A percentile compares a stretch with the other conserved stretches of the same genome.
phyloP scores from a whole-genome alignment of 2,329 filamentous ascomycete species.

The Aspergillus viridinutans region DNA sequence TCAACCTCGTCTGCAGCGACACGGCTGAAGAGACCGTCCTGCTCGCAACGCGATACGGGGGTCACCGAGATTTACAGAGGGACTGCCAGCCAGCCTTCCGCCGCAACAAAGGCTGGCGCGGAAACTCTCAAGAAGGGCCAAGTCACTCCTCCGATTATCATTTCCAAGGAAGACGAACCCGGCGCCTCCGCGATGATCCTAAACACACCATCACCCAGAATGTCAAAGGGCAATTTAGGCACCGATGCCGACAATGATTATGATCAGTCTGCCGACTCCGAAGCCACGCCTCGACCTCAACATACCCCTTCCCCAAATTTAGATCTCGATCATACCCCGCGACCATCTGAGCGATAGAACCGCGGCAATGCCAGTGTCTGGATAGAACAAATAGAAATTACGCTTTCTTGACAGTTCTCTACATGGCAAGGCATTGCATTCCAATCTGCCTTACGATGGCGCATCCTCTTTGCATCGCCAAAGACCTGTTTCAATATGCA shows the following conservation, averaged over 20 bases:
- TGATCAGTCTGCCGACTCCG: constrained; percentile 24
- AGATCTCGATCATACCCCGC: constrained; percentile 25
- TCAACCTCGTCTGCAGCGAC: constrained; percentile 1
- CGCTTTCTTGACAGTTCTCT: constrained; percentile 5
- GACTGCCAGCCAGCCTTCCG: background rate
- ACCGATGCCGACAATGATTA: constrained; percentile 14
- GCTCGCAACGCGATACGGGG: constrained; percentile 6
- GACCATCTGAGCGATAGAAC: constrained; percentile 21
- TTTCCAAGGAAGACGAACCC: constrained; percentile 3
- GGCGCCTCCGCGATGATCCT: constrained; percentile 6
- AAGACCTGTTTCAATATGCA: background rate
- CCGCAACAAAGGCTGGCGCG: constrained; percentile 5
- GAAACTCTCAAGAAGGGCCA: constrained; percentile 21
- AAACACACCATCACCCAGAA: constrained; percentile 18
- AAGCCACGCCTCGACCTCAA: constrained; percentile 31
- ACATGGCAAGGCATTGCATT: background rate
- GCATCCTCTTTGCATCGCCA: background rate
- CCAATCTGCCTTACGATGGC: background rate
- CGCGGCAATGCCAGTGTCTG: constrained; percentile 4
- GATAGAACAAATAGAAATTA: constrained; percentile 10
- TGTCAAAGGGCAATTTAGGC: constrained; percentile 15
- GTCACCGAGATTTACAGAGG: constrained; percentile 15
- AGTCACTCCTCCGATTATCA: constrained; percentile 27
- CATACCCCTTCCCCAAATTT: constrained; percentile 25
- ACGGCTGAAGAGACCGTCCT: constrained; percentile 7